These are phyloP conservation scores for Pseudonitzschia delicatissima DNA, from an alignment of 108 stramenopile genomes.

Conservation along the genomic window DNA sequence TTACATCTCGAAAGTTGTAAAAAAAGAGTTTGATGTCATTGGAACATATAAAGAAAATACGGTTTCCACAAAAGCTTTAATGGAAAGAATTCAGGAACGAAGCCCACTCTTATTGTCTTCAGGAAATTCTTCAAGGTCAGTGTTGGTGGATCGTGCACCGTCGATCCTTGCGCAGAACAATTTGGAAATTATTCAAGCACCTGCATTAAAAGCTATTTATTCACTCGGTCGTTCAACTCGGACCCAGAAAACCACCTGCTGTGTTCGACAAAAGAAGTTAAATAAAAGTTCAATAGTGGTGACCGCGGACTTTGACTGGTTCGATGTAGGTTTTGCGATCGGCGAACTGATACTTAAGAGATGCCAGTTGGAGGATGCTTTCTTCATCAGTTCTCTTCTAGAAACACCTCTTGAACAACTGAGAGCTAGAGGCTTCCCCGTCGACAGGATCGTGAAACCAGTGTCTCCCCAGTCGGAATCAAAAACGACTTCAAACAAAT, in stretches of 20 bases:
- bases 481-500: background rate
- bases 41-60: constrained; percentile 37
- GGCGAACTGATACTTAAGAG: constrained; percentile 67
- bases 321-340: constrained; percentile 73
- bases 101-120: constrained; percentile 68
- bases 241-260: constrained; percentile 51
- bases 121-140: constrained; percentile 60
- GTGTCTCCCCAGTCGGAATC: background rate
- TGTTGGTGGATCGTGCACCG: constrained; percentile 55
- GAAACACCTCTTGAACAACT: constrained; percentile 73
- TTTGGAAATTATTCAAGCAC: constrained; percentile 48
- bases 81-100: constrained; percentile 60
- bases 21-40: constrained; percentile 58
- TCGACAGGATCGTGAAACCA: constrained; percentile 64
- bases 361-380: constrained; percentile 74
- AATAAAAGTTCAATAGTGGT: constrained; percentile 45
- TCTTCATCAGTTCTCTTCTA: constrained; percentile 64
- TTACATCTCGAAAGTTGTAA: constrained; percentile 66
- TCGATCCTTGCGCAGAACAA: constrained; percentile 39
- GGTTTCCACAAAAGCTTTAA: constrained; percentile 33
- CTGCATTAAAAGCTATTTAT: constrained; percentile 55
- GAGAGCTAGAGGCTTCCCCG: constrained; percentile 67
- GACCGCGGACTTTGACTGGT: constrained; percentile 62
- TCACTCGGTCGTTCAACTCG: constrained; percentile 47
- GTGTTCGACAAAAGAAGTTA: constrained; percentile 24